Conservation (phyloP, 2,329 filamentous ascomycete species). For the Paraconiothyrium sp. region DNA sequence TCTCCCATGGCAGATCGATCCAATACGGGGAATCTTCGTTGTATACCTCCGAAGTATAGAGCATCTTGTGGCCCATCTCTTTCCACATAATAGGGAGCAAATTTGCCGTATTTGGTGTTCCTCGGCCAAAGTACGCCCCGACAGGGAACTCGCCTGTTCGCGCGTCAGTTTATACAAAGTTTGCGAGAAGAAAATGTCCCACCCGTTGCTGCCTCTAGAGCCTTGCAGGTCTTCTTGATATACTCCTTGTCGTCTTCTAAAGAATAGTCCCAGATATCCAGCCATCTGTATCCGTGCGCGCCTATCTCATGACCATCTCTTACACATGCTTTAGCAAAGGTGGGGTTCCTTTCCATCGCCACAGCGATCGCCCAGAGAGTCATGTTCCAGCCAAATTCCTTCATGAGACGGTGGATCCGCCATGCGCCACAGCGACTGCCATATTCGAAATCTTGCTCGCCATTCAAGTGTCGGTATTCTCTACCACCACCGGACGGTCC, state of each 20-base stretch:
- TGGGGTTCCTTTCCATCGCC: constrained; percentile 58
- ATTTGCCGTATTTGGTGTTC: constrained; percentile 57
- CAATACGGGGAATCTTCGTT: constrained; percentile 65
- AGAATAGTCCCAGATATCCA: constrained; percentile 58
- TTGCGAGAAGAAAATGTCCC: not conserved
- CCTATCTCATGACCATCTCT: constrained; percentile 61
- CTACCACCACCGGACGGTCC: constrained; percentile 36
- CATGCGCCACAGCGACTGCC: constrained; percentile 59
- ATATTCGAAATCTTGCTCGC: constrained; percentile 61
- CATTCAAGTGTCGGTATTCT: constrained; percentile 52
- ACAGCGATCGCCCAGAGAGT: constrained; percentile 60
- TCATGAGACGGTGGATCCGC: constrained; percentile 59
- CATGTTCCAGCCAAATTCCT: constrained; percentile 57
- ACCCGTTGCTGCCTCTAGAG: constrained; percentile 46
- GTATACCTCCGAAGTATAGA: constrained; percentile 61
- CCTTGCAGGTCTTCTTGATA: constrained; percentile 52
- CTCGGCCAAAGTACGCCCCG: constrained; percentile 62
- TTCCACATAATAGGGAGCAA: constrained; percentile 61
- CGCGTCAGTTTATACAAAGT: not conserved
- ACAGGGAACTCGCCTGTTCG: constrained; percentile 50
- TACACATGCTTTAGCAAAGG: constrained; percentile 56
- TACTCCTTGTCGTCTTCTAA: constrained; percentile 57
- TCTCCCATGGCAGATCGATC: constrained; percentile 58
- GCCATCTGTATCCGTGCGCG: constrained; percentile 58
- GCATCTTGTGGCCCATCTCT: constrained; percentile 59